phyloP scores from a whole-genome alignment of 169 alveolate species.

The Plasmodium adleri region DNA sequence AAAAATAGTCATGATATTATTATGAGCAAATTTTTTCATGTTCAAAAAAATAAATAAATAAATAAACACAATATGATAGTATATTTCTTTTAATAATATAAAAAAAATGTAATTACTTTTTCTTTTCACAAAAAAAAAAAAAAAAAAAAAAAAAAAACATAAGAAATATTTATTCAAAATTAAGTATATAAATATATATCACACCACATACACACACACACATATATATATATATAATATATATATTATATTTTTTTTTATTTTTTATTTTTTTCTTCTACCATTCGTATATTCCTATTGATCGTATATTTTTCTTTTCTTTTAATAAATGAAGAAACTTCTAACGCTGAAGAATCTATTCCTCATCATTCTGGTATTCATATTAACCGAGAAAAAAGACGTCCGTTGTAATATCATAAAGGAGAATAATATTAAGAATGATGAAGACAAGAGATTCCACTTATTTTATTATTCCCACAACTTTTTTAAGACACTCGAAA shows the following conservation, averaged over 20 bases:
- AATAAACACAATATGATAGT: too few relatives aligned
- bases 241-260: background rate
- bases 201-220: background rate
- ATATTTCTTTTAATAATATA: too few relatives aligned
- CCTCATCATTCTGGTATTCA: slow-evolving; percentile 7
- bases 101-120: too few relatives aligned
- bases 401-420: background rate
- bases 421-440: too few relatives aligned
- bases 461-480: too few relatives aligned
- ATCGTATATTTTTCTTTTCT: too few relatives aligned
- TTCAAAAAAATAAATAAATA: too few relatives aligned
- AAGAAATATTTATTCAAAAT: background rate
- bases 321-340: slow-evolving; percentile 28
- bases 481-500: too few relatives aligned
- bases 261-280: background rate
- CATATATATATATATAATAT: slow-evolving; percentile 3
- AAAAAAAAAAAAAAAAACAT: background rate
- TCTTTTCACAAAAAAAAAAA: too few relatives aligned
- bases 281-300: background rate
- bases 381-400: background rate
- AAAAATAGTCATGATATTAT: too few relatives aligned
- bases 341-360: slow-evolving; percentile 9
- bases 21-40: too few relatives aligned
- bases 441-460: too few relatives aligned
- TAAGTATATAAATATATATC: background rate